Evolutionary conservation across 2,329 filamentous ascomycete genomes (phyloP), one percentile per base, ranked within the genome.

Genomic region (Scedosporium minutisporum): DNA sequence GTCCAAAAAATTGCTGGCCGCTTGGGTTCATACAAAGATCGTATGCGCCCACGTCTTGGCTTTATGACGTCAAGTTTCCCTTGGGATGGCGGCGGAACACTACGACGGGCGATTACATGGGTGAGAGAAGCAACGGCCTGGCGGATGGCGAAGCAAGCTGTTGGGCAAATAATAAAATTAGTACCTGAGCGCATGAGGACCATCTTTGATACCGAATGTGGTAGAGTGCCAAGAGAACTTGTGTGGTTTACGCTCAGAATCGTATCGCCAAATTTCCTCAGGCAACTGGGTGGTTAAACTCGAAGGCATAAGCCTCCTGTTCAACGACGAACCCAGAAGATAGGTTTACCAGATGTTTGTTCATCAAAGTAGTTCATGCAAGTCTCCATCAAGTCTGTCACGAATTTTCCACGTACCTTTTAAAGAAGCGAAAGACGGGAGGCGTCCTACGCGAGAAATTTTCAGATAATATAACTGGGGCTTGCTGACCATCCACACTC

Each of bases 301-400:
- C 23, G 27, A 53, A 53, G 60, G 61, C 59, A 55, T 57, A 58
- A 12, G 27, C 60, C 21, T n/a, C n/a, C 44, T 7, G 51, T 64
- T 63, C 64, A 71, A 73, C 71, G 62, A 66, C 73, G 65, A 64
- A 62, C 68, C 67, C 67, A 68, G 68, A 67, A 65, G 65, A 64
- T 76, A 74, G 73, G 75, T 71, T 76, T 77, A 77, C 75, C 75
- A 77, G 75, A 77, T 76, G 75, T 70, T 68, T 65, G 65, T 66
- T 66, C 70, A 67, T 76, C 75, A 75, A 76, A 74, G 73, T 61
- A 60, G 41, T 18, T 27, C 38, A 44, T 41, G 58, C 25, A 58
- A 18, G 21, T 18, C 33, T 57, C 25, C 27, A 6, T 38, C 12
- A 33, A 10, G 25, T 23, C 29, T 4, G 10, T 42, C 48, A 18